Base-by-base conservation (phyloP, 129 eudicot species). In the Glebionis coronaria region DNA sequence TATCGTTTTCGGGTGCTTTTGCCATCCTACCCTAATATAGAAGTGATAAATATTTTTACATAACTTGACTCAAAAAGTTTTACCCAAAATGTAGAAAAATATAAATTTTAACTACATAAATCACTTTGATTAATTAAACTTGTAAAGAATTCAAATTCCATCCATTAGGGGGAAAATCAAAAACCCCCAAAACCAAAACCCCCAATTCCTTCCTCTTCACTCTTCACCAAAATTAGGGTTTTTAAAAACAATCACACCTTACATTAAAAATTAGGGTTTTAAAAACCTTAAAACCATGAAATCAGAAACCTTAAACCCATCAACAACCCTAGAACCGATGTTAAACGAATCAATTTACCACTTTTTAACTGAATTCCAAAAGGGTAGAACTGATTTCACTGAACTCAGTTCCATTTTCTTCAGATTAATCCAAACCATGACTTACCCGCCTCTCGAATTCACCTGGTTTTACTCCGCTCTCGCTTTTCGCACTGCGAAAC, bases 381-480 rank as follows among this genome's bases (percentile, higher is more conserved):
- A 65, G 11, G 95, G 91, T 5, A 56, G 78, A 61, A 66, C 80
- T 16, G 81, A 85, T 58, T 88, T 84, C 13, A 76, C 88, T 18
- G 71, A 76, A 13, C 81, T 80, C 29, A 75, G 80, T 74, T 74
- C 85, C 12, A 88, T 84, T 67, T 80, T 88, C 79, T 82, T 80
- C 74, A 79, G 95, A 14, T 63, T 82, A 63, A 78, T 82, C 65
- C 91, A 84, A 62, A 71, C 88, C 12, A 84, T 88, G 91, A 74
- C 78, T 1, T 83, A 88, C n/a, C 95, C 95, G 29, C 91, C 95
- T 10, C 87, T 84, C 23, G 88, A 85, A 18, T 60, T 84, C 62
- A 70, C 80, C 73, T 88, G 91, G 95, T 88, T 88, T 71, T 85
- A 88, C 70, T 69, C 95, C 10, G 95, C 95, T 8, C 74, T 88